Conservation (phyloP, 2,329 filamentous ascomycete species). For the Arthroderma uncinatum region DNA sequence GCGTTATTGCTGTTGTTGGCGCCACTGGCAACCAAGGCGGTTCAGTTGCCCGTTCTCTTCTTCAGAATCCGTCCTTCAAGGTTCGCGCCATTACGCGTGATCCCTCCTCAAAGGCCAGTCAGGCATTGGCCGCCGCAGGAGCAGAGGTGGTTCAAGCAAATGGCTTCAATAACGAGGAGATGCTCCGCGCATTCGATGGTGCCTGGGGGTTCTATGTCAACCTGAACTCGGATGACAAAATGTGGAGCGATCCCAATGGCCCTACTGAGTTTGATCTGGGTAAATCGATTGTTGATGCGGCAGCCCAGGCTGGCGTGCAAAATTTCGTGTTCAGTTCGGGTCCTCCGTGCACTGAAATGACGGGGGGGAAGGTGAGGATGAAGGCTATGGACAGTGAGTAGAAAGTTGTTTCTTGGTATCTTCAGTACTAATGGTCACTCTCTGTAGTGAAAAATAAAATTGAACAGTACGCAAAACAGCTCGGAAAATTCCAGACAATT, state of each 20-base stretch:
- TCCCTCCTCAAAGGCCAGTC: constrained; percentile 17
- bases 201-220: constrained; percentile 20
- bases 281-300: constrained; percentile 26
- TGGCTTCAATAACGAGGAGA: constrained; percentile 14
- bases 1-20: constrained; percentile 39
- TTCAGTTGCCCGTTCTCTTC: constrained; percentile 37
- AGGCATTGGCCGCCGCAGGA: constrained; percentile 16
- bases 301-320: constrained; percentile 25
- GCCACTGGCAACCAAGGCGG: constrained; percentile 45
- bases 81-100: constrained; percentile 44
- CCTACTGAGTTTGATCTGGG: constrained; percentile 29
- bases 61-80: constrained; percentile 38
- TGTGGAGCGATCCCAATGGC: constrained; percentile 18
- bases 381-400: neutral
- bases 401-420: neutral
- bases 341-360: constrained; percentile 19
- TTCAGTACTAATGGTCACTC: too few species aligned
- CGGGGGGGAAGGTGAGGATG: neutral
- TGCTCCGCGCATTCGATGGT: constrained; percentile 18
- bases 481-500: constrained; percentile 27
- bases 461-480: constrained; percentile 28
- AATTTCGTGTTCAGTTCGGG: constrained; percentile 31
- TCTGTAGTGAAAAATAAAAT: constrained; percentile 30
- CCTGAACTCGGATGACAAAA: constrained; percentile 16
- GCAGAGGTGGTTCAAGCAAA: constrained; percentile 21